Conservation (phyloP, 83 land plant species). For the Diphasiastrum complanatum region DNA sequence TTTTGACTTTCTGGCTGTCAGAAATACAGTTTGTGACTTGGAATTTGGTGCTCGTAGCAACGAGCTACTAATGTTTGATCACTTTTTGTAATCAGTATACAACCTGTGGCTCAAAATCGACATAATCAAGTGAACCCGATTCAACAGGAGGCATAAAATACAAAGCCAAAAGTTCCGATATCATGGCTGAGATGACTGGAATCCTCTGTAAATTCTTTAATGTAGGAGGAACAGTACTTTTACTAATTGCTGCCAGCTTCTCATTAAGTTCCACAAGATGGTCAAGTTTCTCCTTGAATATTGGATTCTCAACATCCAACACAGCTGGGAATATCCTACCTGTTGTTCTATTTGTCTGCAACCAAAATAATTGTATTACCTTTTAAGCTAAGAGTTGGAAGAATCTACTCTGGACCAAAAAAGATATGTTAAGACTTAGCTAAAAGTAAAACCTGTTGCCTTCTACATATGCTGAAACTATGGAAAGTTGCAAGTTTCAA, state of each 20-base stretch:
- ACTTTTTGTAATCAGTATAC: too few relatives aligned
- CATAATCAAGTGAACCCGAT: conserved; percentile 83
- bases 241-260: conserved; percentile 57
- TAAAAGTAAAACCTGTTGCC: too few relatives aligned
- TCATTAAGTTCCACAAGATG: conserved; percentile 73
- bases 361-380: background rate
- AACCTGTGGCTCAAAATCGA: conserved; percentile 80
- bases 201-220: conserved; percentile 85
- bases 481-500: too few relatives aligned
- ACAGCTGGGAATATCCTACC: conserved; percentile 97
- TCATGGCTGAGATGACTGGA: conserved; percentile 62
- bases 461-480: too few relatives aligned
- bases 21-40: too few relatives aligned
- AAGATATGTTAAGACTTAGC: too few relatives aligned
- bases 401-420: background rate
- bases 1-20: too few relatives aligned
- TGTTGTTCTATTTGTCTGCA: conserved; percentile 89
- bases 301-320: conserved; percentile 90
- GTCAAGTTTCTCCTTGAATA: conserved; percentile 84
- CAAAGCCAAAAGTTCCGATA: conserved; percentile 57
- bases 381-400: background rate
- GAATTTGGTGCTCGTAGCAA: too few relatives aligned
- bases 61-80: too few relatives aligned
- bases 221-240: conserved; percentile 48
- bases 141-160: conserved; percentile 88